Base-by-base conservation (phyloP, 2,329 filamentous ascomycete genomes). In the Chaetomiaceae sp. region DNA sequence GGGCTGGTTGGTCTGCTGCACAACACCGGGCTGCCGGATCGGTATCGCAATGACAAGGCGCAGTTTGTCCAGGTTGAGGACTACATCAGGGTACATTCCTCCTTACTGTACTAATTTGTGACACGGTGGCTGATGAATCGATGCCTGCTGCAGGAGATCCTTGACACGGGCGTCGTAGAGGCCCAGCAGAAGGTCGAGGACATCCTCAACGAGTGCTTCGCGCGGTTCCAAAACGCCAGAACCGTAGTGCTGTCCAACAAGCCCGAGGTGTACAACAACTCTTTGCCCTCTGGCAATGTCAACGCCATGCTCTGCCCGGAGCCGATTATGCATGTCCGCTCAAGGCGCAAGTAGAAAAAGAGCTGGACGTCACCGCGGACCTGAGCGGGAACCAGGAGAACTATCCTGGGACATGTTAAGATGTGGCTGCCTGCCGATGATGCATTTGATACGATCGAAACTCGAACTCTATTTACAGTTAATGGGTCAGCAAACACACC, bases 11-110 rank as follows among this genome's bases (percentile, higher is more conserved):
- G 76, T 3, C 66, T 80, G 15, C 60, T 81, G 53, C 76, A 80
- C 64, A 80, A 80, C 61, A 79, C 75, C 54, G 78, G 78, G 1
- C 62, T 81, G 17, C 77, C 78, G 2, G 75, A 79, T 55, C 67
- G 77, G 7, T 79, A 79, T 58, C 71, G 76, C 25, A 72, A 72
- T 46, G 71, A 80, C 60, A 72, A 72, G 59, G 69, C 72, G 25
- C 75, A 80, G 61, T 80, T 79, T 60, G 69, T 70, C 48, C 69
- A 72, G 36, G 67, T 80, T 25, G 76, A 80, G 58, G 75, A 79
- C 54, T 69, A 74, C 59, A 69, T 81, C 61, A 76, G 58, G 61
- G 63, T 63, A 38, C 4, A 22, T 14, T 36, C 12, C n/a, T 3
- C 11, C 9, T 15, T 5, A n/a, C 14, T 11, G 1, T 3, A 17